phyloP scores from a whole-genome alignment of 345 rosid genomes.

The Eucalyptus pauciflora region DNA sequence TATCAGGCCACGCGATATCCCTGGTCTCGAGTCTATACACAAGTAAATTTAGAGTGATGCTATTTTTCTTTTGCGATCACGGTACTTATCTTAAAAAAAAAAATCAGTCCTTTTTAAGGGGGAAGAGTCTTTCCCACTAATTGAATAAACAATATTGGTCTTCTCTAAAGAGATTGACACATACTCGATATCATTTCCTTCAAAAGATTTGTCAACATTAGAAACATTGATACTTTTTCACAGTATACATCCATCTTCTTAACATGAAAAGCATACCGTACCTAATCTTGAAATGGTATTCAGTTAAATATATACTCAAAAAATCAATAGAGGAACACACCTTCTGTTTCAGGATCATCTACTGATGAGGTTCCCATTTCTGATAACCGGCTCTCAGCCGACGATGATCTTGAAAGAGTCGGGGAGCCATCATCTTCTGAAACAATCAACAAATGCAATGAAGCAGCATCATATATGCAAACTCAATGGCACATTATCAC shows the following conservation, averaged over 20 bases:
- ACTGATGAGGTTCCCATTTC: slow-evolving; percentile 34
- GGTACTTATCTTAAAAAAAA: background rate
- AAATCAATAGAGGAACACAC: slow-evolving; percentile 11
- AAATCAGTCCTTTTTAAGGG: background rate
- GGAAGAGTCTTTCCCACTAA: background rate
- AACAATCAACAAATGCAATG: background rate
- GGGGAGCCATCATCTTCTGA: slow-evolving; percentile 47
- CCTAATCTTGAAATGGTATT: background rate
- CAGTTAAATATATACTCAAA: background rate
- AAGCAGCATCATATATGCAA: background rate
- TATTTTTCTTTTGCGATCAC: background rate
- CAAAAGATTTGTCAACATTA: background rate
- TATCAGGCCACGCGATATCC: slow-evolving; percentile 23
- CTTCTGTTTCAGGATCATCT: slow-evolving; percentile 36
- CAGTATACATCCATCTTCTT: background rate
- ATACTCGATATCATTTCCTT: background rate
- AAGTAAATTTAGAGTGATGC: background rate
- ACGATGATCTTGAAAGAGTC: slow-evolving; percentile 40
- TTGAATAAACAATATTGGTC: background rate
- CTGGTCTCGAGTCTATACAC: slow-evolving; percentile 16
- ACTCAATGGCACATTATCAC: background rate
- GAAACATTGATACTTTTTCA: background rate
- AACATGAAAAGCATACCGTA: background rate
- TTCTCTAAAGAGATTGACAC: background rate
- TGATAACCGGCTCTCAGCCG: slow-evolving; percentile 40